Percentiles rank a stretch among this genome's conserved stretches.
Conservation (phyloP, 2,329 filamentous ascomycete species). For the Cladosporium cucumerinum region DNA sequence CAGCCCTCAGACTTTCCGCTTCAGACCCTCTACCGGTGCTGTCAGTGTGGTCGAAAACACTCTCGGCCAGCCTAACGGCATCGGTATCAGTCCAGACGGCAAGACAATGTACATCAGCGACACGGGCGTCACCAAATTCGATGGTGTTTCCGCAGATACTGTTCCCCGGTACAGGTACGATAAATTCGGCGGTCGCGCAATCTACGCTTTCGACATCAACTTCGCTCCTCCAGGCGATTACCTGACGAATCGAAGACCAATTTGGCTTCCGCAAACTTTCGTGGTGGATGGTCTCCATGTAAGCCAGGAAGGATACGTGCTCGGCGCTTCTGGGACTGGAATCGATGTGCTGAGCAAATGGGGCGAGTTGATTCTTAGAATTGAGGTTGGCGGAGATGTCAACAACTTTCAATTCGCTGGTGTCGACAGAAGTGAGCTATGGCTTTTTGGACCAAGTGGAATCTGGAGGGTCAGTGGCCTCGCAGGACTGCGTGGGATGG, state of each 20-base stretch:
- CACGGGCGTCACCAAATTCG: conserved; percentile 28
- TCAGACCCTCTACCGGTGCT: conserved; percentile 40
- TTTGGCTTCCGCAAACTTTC: conserved; percentile 21
- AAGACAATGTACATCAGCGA: conserved; percentile 47
- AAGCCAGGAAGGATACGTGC: conserved; percentile 21
- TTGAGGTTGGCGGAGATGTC: conserved; percentile 21
- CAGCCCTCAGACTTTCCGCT: conserved; percentile 40
- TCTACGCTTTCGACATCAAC: conserved; percentile 25
- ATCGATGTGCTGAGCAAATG: conserved; percentile 22
- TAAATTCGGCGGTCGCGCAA: conserved; percentile 17
- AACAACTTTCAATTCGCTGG: conserved; percentile 26
- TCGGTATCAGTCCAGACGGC: conserved; percentile 44
- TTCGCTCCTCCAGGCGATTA: conserved; percentile 19
- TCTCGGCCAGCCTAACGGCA: conserved; percentile 44
- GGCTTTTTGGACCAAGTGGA: conserved; percentile 22
- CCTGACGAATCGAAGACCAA: conserved; percentile 21
- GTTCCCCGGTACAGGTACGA: conserved; percentile 19
- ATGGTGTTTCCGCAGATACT: conserved; percentile 1
- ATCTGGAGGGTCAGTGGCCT: conserved; percentile 21
- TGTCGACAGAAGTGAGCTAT: conserved; percentile 18
- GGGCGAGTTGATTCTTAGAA: conserved; percentile 22
- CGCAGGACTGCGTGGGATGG: conserved; percentile 16
- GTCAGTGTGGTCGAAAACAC: conserved; percentile 42
- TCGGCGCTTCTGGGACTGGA: conserved; percentile 23
- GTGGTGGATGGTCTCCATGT: conserved; percentile 24